phyloP scores from a whole-genome alignment of 352 stramenopile species.

The Plasmopara halstedii region DNA sequence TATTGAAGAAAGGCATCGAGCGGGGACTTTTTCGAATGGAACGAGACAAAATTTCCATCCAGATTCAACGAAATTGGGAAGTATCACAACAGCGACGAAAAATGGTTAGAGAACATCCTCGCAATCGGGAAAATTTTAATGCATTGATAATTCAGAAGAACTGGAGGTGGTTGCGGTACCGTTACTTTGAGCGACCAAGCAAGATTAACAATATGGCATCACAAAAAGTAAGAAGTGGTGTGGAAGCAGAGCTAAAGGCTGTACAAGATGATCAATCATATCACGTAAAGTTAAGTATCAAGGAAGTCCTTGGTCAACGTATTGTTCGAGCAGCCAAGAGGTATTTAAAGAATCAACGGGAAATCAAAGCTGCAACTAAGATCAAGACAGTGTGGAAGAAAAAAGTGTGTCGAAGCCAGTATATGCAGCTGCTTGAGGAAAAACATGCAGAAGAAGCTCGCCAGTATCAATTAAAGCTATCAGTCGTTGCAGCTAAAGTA shows the following conservation, averaged over 20 bases:
- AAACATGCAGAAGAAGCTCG: conserved; percentile 16
- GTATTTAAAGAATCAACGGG: conserved; percentile 5
- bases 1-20: conserved; percentile 15
- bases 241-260: background rate
- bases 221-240: background rate
- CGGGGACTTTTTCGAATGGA: conserved; percentile 18
- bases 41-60: conserved; percentile 16
- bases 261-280: conserved; percentile 1
- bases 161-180: conserved; percentile 14
- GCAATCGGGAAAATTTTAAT: conserved; percentile 16
- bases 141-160: conserved; percentile 24
- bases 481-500: conserved; percentile 23
- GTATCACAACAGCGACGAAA: conserved; percentile 16
- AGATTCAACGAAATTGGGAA: conserved; percentile 17
- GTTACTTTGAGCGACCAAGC: conserved; percentile 2
- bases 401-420: conserved; percentile 12
- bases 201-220: background rate
- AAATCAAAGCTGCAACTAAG: conserved; percentile 16
- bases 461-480: conserved; percentile 19
- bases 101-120: conserved; percentile 8
- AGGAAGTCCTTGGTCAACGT: conserved; percentile 6
- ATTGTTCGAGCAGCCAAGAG: conserved; percentile 11
- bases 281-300: conserved; percentile 8
- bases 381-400: conserved; percentile 23
- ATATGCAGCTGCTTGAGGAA: conserved; percentile 8